Base-by-base conservation (phyloP, 1,284 basidiomycete species). In the Rhodotorula mucilaginosa region DNA sequence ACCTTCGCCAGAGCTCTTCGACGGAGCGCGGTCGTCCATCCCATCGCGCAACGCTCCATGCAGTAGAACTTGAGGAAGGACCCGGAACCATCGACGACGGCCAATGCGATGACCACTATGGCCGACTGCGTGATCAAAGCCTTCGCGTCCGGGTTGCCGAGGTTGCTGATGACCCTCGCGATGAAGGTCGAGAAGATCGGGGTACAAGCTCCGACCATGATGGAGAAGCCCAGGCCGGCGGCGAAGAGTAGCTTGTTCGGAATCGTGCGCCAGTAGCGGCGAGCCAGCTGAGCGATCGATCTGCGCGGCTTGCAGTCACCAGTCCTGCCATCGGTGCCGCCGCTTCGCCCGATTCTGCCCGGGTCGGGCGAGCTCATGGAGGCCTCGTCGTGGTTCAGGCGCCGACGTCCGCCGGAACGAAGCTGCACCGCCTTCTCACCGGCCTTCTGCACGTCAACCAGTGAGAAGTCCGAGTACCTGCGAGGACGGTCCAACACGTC, bases 101-200 rank as follows among this genome's bases (percentile, higher is more conserved):
- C 90, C 49, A 93, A 81, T 12, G 86, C 86, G 46, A 97, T 86
- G 6, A 88, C 82, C 69, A 83, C 79, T 8, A 82, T 68, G 8
- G 81, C 81, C 57, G 78, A 79, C 18, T 65, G 68, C 1, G 90
- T 86, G 75, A 93, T 84, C 13, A 87, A 87, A 5, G 52, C 18
- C 8, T 47, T 19, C 5, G 68, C 81, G 76, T 89, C 82, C 8
- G 83, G 81, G 0, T 88, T 89, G 59, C 90, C 90, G 62, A 92
- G 89, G 73, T 90, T 86, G 76, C 88, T 88, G 77, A 98, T 86
- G 39, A 98, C 86, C 47, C 87, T 86, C 18, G 93, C 90, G 72
- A 98, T 88, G 74, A 93, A 85, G 83, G 86, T 93, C 0, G 95
- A 95, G 84, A 98, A 99, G 58, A 96, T 77, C 0, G 96, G 96